phyloP scores from a whole-genome alignment of 2,329 filamentous ascomycete species.

The Nemania sp. region DNA sequence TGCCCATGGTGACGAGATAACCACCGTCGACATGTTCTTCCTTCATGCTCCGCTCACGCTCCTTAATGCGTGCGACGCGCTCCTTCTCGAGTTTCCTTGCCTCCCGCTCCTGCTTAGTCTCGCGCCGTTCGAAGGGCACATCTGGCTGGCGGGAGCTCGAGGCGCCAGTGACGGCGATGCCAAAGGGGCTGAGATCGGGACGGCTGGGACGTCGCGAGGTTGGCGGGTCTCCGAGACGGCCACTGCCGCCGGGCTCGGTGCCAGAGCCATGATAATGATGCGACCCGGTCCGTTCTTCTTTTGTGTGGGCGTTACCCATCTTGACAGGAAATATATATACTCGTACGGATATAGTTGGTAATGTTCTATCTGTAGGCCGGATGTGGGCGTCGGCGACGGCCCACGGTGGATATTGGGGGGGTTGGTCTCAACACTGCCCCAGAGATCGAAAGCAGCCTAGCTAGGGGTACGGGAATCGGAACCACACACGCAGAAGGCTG shows the following conservation, averaged over 20 bases:
- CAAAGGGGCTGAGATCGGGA: slow-evolving; percentile 53
- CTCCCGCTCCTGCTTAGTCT: slow-evolving; percentile 91
- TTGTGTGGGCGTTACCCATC: slow-evolving; percentile 29
- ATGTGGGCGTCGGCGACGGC: too few relatives aligned
- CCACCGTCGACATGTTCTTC: slow-evolving; percentile 95
- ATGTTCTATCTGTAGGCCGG: neutral
- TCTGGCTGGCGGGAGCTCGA: slow-evolving; percentile 47
- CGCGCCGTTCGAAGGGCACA: slow-evolving; percentile 66
- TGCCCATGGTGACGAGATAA: slow-evolving; percentile 89
- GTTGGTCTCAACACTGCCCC: too few relatives aligned
- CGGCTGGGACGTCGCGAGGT: slow-evolving; percentile 44
- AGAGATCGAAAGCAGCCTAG: neutral
- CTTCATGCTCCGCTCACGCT: slow-evolving; percentile 85
- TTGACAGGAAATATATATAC: neutral
- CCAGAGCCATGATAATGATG: slow-evolving; percentile 14
- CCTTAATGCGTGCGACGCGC: slow-evolving; percentile 72
- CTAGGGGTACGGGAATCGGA: neutral
- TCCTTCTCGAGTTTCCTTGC: slow-evolving; percentile 84
- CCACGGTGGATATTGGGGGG: too few relatives aligned
- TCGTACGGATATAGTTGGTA: neutral
- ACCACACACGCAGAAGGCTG: neutral
- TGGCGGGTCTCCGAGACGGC: slow-evolving; percentile 18
- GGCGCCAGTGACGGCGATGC: slow-evolving; percentile 44
- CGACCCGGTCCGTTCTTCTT: slow-evolving; percentile 21
- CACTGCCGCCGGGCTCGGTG: slow-evolving; percentile 13